Evolutionary conservation across 148 eudicot species (phyloP), one percentile per base, ranked within the genome.

Genomic region (Amaranthus hypochondriacus): DNA sequence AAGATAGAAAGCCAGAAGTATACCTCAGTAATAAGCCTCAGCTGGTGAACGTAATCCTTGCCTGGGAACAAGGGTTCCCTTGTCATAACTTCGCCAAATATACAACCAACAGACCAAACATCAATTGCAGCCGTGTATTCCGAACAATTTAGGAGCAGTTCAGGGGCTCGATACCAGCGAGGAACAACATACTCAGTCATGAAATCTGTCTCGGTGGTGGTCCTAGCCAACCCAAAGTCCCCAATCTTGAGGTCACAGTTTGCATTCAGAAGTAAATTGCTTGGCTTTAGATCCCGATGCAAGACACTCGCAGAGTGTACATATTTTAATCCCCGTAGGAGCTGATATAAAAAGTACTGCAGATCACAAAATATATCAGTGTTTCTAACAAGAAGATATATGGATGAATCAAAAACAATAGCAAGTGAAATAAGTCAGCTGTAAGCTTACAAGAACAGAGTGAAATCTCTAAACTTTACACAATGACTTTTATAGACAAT

Each of bases 21-120:
- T 83, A 89, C 94, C 94, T 90, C 90, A 51, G 90, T 90, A 65
- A 90, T 90, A 64, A 90, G 95, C 78, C 84, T 88, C 56, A 90
- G 85, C 78, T 90, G 95, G 73, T 90, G 90, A 75, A 88, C 92
- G 77, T 90, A 90, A 70, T 90, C 92, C 73, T 79, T 90, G 57
- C 95, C 95, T 9, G 91, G 95, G 75, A 90, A 90, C 44, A 90
- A 69, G 56, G 95, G 92, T 57, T 88, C 88, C 71, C 95, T 70
- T 0, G 90, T 90, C 80, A 80, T 75, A 49, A 88, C 79, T 81
- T 90, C 95, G 75, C 87, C 95, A 63, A 90, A 82, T 52, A 90
- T 90, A 75, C 95, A 90, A 14, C 92, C 86, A n/a, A 83, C 86
- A 8, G 86, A 83, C 86, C 86, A 83, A 28, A 83, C 80, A 77